These are phyloP conservation scores for Leccinum pellstonianum DNA, from an alignment of 768 basidiomycete genomes.

Conservation along the genomic window DNA sequence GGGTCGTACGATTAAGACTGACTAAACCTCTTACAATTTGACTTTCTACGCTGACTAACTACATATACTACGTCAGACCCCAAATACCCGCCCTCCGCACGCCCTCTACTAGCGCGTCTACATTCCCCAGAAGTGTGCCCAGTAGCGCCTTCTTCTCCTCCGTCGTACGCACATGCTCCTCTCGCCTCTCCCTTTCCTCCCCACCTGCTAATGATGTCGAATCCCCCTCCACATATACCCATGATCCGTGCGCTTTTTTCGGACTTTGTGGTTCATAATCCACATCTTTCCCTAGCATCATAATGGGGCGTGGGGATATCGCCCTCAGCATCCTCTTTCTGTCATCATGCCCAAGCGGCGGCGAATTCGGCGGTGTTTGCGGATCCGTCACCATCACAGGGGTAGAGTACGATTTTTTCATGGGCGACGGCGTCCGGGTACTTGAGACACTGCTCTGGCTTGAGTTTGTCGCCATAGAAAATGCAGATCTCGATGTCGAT, in stretches of 20 bases:
- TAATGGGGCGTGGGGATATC: constrained; percentile 43
- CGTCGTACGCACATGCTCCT: constrained; percentile 47
- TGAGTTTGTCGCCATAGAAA: constrained; percentile 41
- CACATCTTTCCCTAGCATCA: constrained; percentile 68
- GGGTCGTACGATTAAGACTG: constrained; percentile 6
- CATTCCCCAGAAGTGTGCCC: constrained; percentile 84
- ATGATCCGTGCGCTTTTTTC: constrained; percentile 44
- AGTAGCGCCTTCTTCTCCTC: constrained; percentile 83
- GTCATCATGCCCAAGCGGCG: constrained; percentile 27
- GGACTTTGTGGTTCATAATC: constrained; percentile 76
- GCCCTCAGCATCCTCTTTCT: constrained; percentile 22
- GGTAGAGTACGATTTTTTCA: constrained; percentile 36
- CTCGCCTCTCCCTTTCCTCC: constrained; percentile 2
- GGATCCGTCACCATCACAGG: constrained; percentile 19
- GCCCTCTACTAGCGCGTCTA: constrained; percentile 86
- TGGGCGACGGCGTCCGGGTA: constrained; percentile 40
- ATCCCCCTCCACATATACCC: constrained; percentile 31
- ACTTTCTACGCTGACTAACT: background rate
- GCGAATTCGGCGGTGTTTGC: constrained; percentile 25
- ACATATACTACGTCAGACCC: constrained; percentile 53
- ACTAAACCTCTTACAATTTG: background rate
- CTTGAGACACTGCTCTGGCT: constrained; percentile 26
- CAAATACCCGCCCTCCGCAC: constrained; percentile 85
- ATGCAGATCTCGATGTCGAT: constrained; percentile 36
- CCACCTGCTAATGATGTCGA: constrained; percentile 14